phyloP scores from a whole-genome alignment of 2,329 filamentous ascomycete genomes.

The Monilinia aucupariae region DNA sequence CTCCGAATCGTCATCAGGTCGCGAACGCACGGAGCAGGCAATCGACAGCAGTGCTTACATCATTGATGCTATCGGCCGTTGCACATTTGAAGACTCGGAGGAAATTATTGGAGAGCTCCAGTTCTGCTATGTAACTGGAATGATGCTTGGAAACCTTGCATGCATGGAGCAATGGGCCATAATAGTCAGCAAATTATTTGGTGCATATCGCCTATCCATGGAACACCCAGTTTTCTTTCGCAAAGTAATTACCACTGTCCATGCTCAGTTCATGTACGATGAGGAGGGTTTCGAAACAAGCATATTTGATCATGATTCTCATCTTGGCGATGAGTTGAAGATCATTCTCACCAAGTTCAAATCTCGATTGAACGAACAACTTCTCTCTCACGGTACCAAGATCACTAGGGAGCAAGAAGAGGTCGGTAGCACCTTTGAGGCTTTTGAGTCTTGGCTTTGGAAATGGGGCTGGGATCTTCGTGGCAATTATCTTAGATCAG shows the following conservation, averaged over 20 bases:
- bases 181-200: constrained; percentile 48
- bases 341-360: constrained; percentile 51
- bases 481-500: constrained; percentile 45
- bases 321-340: constrained; percentile 37
- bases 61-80: constrained; percentile 37
- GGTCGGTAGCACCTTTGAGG: constrained; percentile 45
- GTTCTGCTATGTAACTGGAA: constrained; percentile 53
- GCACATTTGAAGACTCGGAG: constrained; percentile 34
- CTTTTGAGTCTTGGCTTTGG: constrained; percentile 45
- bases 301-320: constrained; percentile 35
- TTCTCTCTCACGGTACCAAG: constrained; percentile 37
- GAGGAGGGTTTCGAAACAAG: constrained; percentile 45
- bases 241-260: constrained; percentile 46
- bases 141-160: constrained; percentile 52
- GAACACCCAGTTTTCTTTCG: constrained; percentile 42
- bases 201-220: constrained; percentile 43
- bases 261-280: constrained; percentile 52
- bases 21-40: constrained; percentile 41
- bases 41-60: constrained; percentile 47
- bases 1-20: constrained; percentile 35
- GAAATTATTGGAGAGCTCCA: constrained; percentile 56
- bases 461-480: constrained; percentile 51
- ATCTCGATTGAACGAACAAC: constrained; percentile 45
- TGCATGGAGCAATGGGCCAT: constrained; percentile 60
- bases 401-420: constrained; percentile 40